Evolutionary conservation across 2,329 filamentous ascomycete species (phyloP), one percentile per base, ranked within the genome.

Genomic region (Cadophora gregata): DNA sequence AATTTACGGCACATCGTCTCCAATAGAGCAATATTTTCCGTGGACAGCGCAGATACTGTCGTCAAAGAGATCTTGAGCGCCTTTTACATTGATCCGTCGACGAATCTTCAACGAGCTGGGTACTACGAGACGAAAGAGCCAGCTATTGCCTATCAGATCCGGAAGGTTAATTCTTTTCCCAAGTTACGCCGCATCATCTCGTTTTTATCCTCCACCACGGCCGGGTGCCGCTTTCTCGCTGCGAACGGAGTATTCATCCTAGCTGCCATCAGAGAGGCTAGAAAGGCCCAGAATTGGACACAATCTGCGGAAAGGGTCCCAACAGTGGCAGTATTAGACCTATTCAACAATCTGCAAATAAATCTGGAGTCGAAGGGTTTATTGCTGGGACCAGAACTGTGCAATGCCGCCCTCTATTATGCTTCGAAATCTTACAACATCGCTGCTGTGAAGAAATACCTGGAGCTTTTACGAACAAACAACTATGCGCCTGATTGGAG

Each of bases 311-410:
- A 59, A 8, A 58, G 24, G 6, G n/a, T 38, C 4, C 29, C 42
- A 19, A 10, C 47, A 14, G 12, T 24, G 4, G 59, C 36, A 25
- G 48, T 63, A 4, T 21, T 68, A n/a, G 21, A 33, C 4, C 14
- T 72, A 1, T 29, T 74, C 31, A 72, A 73, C 58, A 70, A 70
- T 31, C 27, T 75, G 12, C 31, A 50, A 4, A 38, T 65, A 4
- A 71, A 65, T 21, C 59, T 71, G 59, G 50, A 60, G 21, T 67
- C 67, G 4, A 71, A 71, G 45, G 64, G 63, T 0, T 8, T 71
- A 1, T 16, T 59, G 21, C 56, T 72, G 12, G 66, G 62, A 2
- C 8, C 38, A 2, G 25, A 45, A 25, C 16, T 75, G 12, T 71
- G 65, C 21, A 64, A 63, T 60, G 29, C 21, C 16, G 71, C 58